These are phyloP conservation scores for Colletotrichum endophyticum DNA, from an alignment of 2,329 filamentous ascomycete genomes.

Conservation along the genomic window DNA sequence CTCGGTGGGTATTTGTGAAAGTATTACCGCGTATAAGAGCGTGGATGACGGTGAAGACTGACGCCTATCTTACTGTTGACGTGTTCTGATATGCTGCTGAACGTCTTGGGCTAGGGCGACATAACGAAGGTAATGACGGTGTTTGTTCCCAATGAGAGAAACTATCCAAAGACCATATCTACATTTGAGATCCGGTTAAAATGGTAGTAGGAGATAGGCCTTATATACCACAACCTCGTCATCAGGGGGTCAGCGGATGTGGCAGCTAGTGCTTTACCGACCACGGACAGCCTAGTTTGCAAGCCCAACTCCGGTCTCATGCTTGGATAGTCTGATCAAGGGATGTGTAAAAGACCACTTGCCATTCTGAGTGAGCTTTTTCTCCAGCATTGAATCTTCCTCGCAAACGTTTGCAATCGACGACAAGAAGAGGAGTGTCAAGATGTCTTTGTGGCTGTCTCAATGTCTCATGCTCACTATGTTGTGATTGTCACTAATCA, in stretches of 20 bases:
- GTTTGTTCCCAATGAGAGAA: no score
- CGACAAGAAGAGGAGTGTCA: neutral
- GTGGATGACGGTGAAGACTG: no score
- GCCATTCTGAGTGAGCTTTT: neutral
- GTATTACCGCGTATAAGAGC: no score
- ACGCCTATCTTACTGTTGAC: no score
- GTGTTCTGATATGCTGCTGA: no score
- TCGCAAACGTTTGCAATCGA: no score
- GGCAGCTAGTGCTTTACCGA: neutral
- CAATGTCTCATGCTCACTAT: neutral
- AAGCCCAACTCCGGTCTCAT: neutral
- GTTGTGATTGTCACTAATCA: accelerated
- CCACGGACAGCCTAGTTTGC: neutral
- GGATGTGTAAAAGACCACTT: neutral
- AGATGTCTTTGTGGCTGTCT: neutral
- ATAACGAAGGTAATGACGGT: no score
- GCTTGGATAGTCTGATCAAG: neutral
- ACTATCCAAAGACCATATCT: no score
- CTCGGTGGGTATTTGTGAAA: no score
- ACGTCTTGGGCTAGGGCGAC: no score
- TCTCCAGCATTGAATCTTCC: neutral
- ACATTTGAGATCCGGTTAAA: no score
- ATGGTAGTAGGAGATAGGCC: neutral
- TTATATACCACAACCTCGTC: neutral
- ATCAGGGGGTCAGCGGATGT: neutral